A percentile compares a stretch with the other conserved stretches of the same genome.
phyloP scores from a whole-genome alignment of 352 stramenopile genomes.

The Phytopythium oedochilum region DNA sequence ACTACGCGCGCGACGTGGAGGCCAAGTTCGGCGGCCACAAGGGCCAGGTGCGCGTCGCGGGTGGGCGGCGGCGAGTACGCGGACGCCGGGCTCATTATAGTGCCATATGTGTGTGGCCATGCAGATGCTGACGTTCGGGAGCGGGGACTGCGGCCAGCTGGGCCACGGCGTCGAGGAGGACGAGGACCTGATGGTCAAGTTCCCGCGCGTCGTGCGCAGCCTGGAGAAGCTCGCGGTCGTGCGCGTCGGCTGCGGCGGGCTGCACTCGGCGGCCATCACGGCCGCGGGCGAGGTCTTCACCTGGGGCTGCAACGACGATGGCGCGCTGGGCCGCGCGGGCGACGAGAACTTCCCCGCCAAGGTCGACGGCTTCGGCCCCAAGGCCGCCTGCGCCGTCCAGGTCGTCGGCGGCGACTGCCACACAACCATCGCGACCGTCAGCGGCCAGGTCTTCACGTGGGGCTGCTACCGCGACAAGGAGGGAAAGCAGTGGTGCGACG shows the following conservation, averaged over 20 bases:
- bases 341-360: constrained; percentile 74
- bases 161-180: constrained; percentile 85
- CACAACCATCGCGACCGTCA: constrained; percentile 84
- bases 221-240: constrained; percentile 43
- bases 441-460: constrained; percentile 92
- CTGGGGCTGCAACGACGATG: constrained; percentile 93
- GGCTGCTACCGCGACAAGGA: constrained; percentile 97
- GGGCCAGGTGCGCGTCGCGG: constrained; percentile 22
- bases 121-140: constrained; percentile 87
- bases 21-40: constrained; percentile 43
- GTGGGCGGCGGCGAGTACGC: too few species aligned
- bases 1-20: constrained; percentile 57
- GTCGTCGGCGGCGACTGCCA: constrained; percentile 94
- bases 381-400: constrained; percentile 37
- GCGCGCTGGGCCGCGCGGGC: constrained; percentile 81
- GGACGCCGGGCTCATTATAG: too few species aligned
- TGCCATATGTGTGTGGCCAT: too few species aligned
- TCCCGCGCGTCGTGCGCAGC: constrained; percentile 41
- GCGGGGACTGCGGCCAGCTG: constrained; percentile 92
- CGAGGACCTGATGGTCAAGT: constrained; percentile 72
- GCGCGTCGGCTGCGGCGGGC: constrained; percentile 85
- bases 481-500: constrained; percentile 90
- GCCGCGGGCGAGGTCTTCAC: constrained; percentile 89
- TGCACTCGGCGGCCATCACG: constrained; percentile 90
- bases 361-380: constrained; percentile 53